Base-by-base conservation (phyloP, 805 yeast species). In the Vanderwaltozyma yarrowii region DNA sequence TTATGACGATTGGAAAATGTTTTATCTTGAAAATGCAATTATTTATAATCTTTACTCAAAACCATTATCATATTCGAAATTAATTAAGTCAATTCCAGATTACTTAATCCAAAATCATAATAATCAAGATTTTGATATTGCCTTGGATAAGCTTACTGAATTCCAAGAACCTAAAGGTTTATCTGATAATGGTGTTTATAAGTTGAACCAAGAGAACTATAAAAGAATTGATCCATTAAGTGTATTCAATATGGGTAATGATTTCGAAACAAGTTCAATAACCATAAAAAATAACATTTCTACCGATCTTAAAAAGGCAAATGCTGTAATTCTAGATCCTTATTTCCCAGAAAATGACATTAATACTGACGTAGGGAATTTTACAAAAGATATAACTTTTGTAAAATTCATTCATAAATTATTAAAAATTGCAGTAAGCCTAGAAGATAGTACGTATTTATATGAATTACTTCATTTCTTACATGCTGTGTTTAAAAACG, bases 91-190 rank as follows among this genome's bases (percentile, higher is more conserved):
- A 14, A 49, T 52, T 32, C 69, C 62, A 21, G 66, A 46, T 19
- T 53, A 54, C 36, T 50, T 66, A 8, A 51, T 61, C 2, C 66
- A 62, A 19, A 59, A 63, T 11, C 30, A 38, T 13, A 45, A 44
- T 27, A 41, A 57, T n/a, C 48, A 58, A 0, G 57, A 64, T 12
- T 68, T 75, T 40, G 81, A 75, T 44, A 57, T 54, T 3, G 60
- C 63, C 2, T 63, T 92, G 37, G 61, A 66, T 26, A 83, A 83
- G 47, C 64, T 78, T 21, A 69, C 85, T 1, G 67, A 60, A 4
- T 83, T 68, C 49, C 69, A 69, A 23, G 74, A 84, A 7, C 92
- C 94, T 4, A 66, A 69, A 16, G 84, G 84, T 3, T 58, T 78
- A 30, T 68, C 67, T 27, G 89, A 80, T 50, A 70, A 74, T 42